Conservation (phyloP, 1,139 yeast species). For the Blastobotrys illinoisensis region DNA sequence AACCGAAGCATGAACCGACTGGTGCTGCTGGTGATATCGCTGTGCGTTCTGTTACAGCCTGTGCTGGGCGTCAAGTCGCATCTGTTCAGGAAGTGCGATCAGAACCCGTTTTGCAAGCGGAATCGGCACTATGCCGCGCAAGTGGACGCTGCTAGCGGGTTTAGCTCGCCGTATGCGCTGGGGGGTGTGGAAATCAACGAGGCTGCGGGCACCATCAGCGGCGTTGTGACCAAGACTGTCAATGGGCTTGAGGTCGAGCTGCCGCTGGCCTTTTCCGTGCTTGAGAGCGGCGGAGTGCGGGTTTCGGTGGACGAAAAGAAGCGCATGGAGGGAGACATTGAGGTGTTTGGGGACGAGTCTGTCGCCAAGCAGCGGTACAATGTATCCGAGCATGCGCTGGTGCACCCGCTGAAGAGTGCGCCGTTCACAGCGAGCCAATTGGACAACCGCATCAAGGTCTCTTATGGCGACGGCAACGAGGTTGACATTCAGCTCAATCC, state of each 20-base stretch:
- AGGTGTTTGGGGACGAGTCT: constrained; percentile 20
- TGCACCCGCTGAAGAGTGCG: constrained; percentile 22
- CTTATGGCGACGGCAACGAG: constrained; percentile 41
- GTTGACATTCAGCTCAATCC: constrained; percentile 46
- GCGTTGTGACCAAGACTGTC: constrained; percentile 42
- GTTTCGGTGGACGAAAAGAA: constrained; percentile 59
- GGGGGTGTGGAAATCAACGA: constrained; percentile 38
- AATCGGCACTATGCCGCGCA: constrained; percentile 64
- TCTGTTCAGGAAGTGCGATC: constrained; percentile 72
- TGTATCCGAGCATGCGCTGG: constrained; percentile 62
- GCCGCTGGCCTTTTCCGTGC: constrained; percentile 52
- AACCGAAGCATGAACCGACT: constrained; percentile 2
- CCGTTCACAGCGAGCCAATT: constrained; percentile 1
- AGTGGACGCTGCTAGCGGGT: constrained; percentile 29
- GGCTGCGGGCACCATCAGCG: constrained; percentile 30
- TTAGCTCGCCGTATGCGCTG: constrained; percentile 47
- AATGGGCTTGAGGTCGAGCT: constrained; percentile 36
- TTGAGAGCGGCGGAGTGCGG: constrained; percentile 52
- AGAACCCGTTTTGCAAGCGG: constrained; percentile 81
- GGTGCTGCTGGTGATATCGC: constrained; percentile 9
- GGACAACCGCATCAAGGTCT: constrained; percentile 15
- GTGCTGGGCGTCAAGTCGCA: constrained; percentile 55
- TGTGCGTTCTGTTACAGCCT: constrained; percentile 16
- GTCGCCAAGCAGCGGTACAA: constrained; percentile 46
- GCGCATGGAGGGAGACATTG: constrained; percentile 35